Evolutionary conservation across 352 stramenopile species (phyloP).

Genomic region (Globisporangium ultimum): DNA sequence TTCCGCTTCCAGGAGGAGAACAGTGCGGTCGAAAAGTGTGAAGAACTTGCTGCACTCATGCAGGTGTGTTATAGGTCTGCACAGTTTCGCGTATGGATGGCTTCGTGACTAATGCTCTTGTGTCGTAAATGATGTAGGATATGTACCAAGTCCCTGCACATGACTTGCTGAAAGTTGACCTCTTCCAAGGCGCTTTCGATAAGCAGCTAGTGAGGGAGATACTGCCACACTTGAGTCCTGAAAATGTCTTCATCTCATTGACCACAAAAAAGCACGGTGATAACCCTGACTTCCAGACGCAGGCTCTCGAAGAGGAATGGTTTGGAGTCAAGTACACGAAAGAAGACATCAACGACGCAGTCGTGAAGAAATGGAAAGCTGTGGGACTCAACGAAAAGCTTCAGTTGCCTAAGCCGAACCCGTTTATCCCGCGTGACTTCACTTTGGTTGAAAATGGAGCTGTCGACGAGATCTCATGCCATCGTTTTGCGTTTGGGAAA

Average conservation of each 20-base stretch:
- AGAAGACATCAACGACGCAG: constrained; percentile 29
- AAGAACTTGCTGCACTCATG: constrained; percentile 75
- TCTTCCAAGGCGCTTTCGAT: constrained; percentile 56
- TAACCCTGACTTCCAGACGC: constrained; percentile 27
- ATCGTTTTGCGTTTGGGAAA: constrained; percentile 39
- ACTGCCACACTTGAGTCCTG: constrained; percentile 38
- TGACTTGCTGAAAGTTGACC: constrained; percentile 63
- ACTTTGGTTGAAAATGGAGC: constrained; percentile 33
- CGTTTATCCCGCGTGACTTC: constrained; percentile 72
- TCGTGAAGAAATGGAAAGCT: constrained; percentile 38
- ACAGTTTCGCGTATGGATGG: not conserved
- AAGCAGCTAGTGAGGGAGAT: constrained; percentile 35
- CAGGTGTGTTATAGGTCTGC: constrained; percentile 26
- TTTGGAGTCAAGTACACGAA: constrained; percentile 59
- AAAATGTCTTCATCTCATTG: constrained; percentile 51
- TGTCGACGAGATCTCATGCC: constrained; percentile 23
- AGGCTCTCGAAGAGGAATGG: constrained; percentile 54
- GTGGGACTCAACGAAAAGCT: constrained; percentile 36
- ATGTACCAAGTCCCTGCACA: constrained; percentile 52
- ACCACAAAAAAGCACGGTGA: constrained; percentile 42
- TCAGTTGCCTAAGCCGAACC: constrained; percentile 54
- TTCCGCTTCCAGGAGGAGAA: constrained; percentile 77
- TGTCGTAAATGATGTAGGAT: constrained; percentile 19
- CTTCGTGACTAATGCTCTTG: not conserved
- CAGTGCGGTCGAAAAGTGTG: constrained; percentile 60